A percentile compares a stretch with the other conserved stretches of the same genome.
These are phyloP conservation scores for Leavenworthia alabamica DNA, from an alignment of 345 rosid genomes.

Conservation along the genomic window DNA sequence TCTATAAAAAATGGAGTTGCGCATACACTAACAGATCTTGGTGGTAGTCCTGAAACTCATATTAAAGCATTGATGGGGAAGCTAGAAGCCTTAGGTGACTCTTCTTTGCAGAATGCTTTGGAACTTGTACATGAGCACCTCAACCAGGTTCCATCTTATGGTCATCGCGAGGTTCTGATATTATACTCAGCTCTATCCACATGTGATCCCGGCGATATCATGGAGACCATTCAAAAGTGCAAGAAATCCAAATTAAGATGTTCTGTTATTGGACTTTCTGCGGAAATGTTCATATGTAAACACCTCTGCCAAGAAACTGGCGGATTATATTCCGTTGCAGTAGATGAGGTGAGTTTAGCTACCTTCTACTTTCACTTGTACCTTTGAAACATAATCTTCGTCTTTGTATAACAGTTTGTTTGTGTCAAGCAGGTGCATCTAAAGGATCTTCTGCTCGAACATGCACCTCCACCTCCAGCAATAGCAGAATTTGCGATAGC, in stretches of 20 bases:
- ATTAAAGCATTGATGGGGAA: conserved; percentile 80
- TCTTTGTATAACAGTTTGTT: background rate
- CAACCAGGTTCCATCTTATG: conserved; percentile 74
- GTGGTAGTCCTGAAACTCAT: conserved; percentile 93
- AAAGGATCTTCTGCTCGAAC: conserved; percentile 74
- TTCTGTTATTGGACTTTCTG: conserved; percentile 87
- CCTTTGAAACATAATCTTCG: background rate
- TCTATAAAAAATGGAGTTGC: conserved; percentile 80
- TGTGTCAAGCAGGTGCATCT: conserved; percentile 51
- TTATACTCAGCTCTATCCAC: conserved; percentile 71
- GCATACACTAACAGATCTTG: conserved; percentile 72
- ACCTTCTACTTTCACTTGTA: background rate
- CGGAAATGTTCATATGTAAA: conserved; percentile 85
- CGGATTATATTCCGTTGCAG: conserved; percentile 65
- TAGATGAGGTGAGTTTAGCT: conserved; percentile 66
- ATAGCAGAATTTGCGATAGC: conserved; percentile 86
- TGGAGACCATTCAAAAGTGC: conserved; percentile 73
- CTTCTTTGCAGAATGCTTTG: conserved; percentile 80
- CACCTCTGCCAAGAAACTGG: conserved; percentile 93
- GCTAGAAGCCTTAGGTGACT: conserved; percentile 67
- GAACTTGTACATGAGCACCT: conserved; percentile 67
- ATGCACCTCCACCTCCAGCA: conserved; percentile 96
- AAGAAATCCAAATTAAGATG: conserved; percentile 78
- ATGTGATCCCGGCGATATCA: conserved; percentile 92
- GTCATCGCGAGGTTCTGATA: conserved; percentile 88